Evolutionary conservation across 768 basidiomycete genomes (phyloP), one percentile per base, ranked within the genome.

Genomic region (Boletus coccyginus): DNA sequence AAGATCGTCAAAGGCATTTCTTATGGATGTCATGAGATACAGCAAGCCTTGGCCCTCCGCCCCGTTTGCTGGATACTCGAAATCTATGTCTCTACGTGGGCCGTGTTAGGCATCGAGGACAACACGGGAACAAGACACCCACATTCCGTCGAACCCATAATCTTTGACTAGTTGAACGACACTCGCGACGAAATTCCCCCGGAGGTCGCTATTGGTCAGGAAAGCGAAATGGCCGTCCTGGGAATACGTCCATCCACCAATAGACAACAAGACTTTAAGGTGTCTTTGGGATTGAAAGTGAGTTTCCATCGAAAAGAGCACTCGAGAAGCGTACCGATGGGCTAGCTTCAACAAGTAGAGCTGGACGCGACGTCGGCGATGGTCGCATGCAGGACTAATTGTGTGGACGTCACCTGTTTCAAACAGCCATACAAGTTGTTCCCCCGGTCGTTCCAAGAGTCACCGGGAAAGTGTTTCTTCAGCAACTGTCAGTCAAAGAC

Each of bases 121-220:
- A 35, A 29, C 2, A 17, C 29, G 11, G 7, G 14, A 16, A 38
- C 3, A 9, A 13, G 16, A 19, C 9, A 68, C 82, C 52, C 61
- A 84, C 85, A 90, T 81, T 50, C 91, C 91, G 63, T 92, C 91
- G 49, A 94, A 82, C 0, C 90, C 91, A 55, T 90, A 88, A 68
- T 92, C 85, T 63, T 86, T 80, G 46, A 88, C 73, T 11, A 90
- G 63, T 45, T 79, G 76, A 29, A 92, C 82, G 2, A 88, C 86
- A 55, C 72, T 80, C 49, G 66, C 63, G 31, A 88, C 84, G 63
- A 90, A 90, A 13, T 73, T 83, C 12, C 78, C 74, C 11, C 85
- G 81, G 59, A 75, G 73, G 27, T 70, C 63, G 0, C 80, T 59
- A 43, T 77, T 71, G 1, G 82, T 82, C 46, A 90, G 78, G 66